phyloP scores from a whole-genome alignment of 495 filamentous ascomycete species.

The Rhizodiscina lignyota region DNA sequence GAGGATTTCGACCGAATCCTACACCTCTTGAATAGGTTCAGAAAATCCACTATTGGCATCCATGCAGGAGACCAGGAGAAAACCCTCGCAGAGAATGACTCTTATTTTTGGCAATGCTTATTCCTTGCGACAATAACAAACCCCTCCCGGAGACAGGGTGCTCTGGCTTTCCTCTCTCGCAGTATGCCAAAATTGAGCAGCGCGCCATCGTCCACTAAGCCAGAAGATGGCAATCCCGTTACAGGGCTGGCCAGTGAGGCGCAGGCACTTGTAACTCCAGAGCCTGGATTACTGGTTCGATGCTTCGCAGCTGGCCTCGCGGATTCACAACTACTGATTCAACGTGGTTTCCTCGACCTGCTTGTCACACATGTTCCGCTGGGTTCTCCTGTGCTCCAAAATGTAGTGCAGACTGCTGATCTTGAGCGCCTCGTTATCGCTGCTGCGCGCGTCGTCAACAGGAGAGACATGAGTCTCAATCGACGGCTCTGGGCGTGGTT shows the following conservation, averaged over 20 bases:
- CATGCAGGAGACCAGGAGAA: conserved; percentile 11
- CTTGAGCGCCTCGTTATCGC: conserved; percentile 66
- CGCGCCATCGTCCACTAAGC: not conserved
- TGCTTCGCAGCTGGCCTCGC: conserved; percentile 81
- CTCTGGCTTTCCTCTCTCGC: conserved; percentile 67
- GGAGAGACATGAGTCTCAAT: conserved; percentile 94
- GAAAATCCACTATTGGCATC: conserved; percentile 1
- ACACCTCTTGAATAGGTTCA: conserved; percentile 32
- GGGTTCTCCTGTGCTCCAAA: conserved; percentile 68
- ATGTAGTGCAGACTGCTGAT: conserved; percentile 50
- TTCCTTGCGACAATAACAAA: conserved; percentile 88
- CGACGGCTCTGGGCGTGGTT: conserved; percentile 93
- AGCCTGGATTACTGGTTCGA: conserved; percentile 77
- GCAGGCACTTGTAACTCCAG: conserved; percentile 66
- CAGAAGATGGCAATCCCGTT: not conserved
- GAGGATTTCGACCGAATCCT: conserved; percentile 91
- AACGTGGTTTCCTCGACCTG: conserved; percentile 84
- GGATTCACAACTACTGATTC: conserved; percentile 80
- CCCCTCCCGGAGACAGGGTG: conserved; percentile 63
- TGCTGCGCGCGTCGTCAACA: conserved; percentile 65
- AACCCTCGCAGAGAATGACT: conserved; percentile 46
- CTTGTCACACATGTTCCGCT: conserved; percentile 82
- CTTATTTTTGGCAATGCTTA: conserved; percentile 97
- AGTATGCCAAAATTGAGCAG: conserved; percentile 51
- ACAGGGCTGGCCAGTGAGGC: conserved; percentile 18